These are phyloP conservation scores for Agaricales sp. DNA, from an alignment of 1,284 basidiomycete genomes.

Conservation along the genomic window DNA sequence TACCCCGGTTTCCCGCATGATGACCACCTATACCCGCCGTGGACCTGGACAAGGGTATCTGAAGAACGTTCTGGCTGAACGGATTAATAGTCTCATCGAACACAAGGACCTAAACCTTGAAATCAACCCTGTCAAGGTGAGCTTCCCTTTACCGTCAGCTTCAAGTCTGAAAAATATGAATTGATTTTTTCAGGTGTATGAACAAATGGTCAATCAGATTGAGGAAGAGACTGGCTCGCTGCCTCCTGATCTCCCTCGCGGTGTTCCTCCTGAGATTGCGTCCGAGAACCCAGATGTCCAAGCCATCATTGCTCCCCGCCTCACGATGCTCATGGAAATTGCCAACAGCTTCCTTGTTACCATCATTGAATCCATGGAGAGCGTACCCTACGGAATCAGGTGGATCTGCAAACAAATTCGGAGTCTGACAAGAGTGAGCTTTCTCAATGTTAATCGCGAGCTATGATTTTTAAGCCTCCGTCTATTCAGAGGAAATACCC, in stretches of 20 bases:
- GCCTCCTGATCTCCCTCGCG: constrained; percentile 83
- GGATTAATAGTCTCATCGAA: constrained; percentile 96
- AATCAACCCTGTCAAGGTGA: constrained; percentile 95
- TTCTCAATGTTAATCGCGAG: constrained; percentile 8
- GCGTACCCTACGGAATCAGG: constrained; percentile 95
- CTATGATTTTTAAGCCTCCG: constrained; percentile 9
- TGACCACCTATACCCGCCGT: constrained; percentile 98
- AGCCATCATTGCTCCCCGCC: constrained; percentile 90
- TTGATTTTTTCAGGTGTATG: constrained; percentile 61
- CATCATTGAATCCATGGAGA: constrained; percentile 98
- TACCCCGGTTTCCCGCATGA: constrained; percentile 98
- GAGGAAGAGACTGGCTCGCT: constrained; percentile 92
- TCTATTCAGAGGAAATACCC: constrained; percentile 84
- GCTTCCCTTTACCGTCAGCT: no score
- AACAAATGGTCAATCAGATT: constrained; percentile 97
- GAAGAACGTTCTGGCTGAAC: constrained; percentile 91
- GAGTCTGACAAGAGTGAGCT: constrained; percentile 80
- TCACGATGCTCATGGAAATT: constrained; percentile 99
- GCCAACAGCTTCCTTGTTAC: constrained; percentile 94
- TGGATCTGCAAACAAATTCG: constrained; percentile 99
- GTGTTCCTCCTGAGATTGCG: constrained; percentile 90
- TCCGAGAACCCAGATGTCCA: constrained; percentile 91
- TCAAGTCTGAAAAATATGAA: neutral
- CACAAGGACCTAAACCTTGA: constrained; percentile 98
- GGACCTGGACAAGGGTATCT: constrained; percentile 97